Conservation (phyloP, 2,329 filamentous ascomycete species). For the Ilyonectria destructans region DNA sequence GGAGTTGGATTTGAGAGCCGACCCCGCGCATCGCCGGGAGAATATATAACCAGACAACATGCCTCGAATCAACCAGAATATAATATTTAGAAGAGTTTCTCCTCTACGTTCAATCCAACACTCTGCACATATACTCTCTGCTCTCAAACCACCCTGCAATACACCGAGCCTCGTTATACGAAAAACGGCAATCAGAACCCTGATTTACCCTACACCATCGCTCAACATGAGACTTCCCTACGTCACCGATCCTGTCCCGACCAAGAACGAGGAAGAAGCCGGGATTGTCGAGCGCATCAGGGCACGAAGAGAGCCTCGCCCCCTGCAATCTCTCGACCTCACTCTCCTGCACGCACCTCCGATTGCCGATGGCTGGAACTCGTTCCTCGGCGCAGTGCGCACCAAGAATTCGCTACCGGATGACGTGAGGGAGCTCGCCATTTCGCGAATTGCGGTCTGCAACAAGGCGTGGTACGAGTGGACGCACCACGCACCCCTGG, state of each 20-base stretch:
- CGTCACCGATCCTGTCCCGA: conserved; percentile 67
- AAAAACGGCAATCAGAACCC: neutral
- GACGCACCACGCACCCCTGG: conserved; percentile 83
- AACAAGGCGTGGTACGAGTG: conserved; percentile 92
- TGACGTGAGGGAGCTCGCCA: conserved; percentile 82
- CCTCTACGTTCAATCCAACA: neutral
- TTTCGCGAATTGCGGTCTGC: conserved; percentile 84
- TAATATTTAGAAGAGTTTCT: conserved; percentile 6
- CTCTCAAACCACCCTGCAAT: neutral
- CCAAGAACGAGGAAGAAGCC: conserved; percentile 62
- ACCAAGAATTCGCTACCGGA: conserved; percentile 67
- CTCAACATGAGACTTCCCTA: conserved; percentile 78
- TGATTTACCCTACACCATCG: conserved; percentile 33
- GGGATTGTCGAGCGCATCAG: conserved; percentile 76
- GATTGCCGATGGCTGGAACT: conserved; percentile 84
- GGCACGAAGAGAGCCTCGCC: conserved; percentile 77
- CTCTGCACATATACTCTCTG: neutral
- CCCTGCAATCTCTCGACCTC: conserved; percentile 83
- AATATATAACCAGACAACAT: conserved; percentile 49
- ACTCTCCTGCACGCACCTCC: conserved; percentile 82
- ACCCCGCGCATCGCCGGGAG: conserved; percentile 49
- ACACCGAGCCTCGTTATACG: neutral
- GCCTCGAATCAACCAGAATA: conserved; percentile 23
- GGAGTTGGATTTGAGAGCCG: conserved; percentile 44
- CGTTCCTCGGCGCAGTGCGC: conserved; percentile 76